Conservation (phyloP, 73 alveolate genomes). For the Blepharisma japonicum region DNA sequence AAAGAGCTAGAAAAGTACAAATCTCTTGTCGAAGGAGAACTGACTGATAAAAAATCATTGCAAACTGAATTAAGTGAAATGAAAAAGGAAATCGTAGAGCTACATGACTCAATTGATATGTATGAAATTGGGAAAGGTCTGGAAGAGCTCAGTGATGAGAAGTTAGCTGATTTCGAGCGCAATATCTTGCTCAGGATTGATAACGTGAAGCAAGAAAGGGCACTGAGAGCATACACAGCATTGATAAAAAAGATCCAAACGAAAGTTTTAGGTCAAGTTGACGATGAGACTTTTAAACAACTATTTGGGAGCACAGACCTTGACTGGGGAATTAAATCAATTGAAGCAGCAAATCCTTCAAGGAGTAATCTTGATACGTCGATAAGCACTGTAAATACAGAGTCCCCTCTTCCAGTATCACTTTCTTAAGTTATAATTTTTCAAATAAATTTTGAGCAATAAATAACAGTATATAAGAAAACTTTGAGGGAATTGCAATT, state of each 20-base stretch:
- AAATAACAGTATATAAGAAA: too few relatives aligned
- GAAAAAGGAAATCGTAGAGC: neutral
- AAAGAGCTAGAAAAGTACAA: constrained; percentile 13
- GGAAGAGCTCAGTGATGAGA: neutral
- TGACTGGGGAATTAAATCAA: neutral
- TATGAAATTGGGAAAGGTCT: neutral
- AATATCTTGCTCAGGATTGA: neutral
- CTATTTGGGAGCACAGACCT: neutral
- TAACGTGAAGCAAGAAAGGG: neutral
- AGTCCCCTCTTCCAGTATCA: too few relatives aligned
- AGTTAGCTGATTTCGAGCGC: neutral
- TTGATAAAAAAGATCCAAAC: neutral
- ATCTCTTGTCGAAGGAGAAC: neutral
- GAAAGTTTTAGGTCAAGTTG: neutral
- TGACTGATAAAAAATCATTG: neutral
- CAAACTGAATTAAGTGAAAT: neutral
- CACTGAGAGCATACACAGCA: neutral
- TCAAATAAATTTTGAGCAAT: too few relatives aligned
- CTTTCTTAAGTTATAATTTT: too few relatives aligned
- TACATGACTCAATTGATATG: neutral
- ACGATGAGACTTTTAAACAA: neutral
- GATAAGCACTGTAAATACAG: too few relatives aligned
- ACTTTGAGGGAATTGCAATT: too few relatives aligned
- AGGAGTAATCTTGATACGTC: too few relatives aligned
- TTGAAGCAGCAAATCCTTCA: too few relatives aligned